Evolutionary conservation across 331 rosid species (phyloP).

Genomic region (Phaseolus coccineus): DNA sequence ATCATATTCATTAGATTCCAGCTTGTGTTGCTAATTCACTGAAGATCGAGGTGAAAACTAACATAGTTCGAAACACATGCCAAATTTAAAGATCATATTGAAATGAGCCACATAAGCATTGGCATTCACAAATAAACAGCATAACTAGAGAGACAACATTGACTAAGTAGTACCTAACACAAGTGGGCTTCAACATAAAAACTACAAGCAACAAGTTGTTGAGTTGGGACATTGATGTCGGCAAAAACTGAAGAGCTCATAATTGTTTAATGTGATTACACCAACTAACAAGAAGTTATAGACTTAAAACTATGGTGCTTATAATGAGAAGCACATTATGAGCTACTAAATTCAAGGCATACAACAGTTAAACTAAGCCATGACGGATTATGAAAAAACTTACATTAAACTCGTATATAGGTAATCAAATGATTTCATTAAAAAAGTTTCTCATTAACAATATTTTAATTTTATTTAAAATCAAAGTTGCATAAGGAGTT

Average conservation of each 20-base stretch:
- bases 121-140: no score
- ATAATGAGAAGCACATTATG: neutral
- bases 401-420: neutral
- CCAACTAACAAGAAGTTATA: neutral
- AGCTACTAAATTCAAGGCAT: neutral
- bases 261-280: neutral
- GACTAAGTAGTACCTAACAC: neutral
- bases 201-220: neutral
- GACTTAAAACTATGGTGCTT: neutral
- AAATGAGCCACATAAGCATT: no score
- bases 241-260: neutral
- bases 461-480: neutral
- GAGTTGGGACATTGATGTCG: neutral
- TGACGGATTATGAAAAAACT: neutral
- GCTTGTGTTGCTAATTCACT: neutral
- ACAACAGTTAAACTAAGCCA: neutral
- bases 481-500: neutral
- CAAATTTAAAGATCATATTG: no score
- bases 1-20: no score
- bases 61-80: no score
- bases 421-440: no score
- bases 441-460: neutral
- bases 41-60: no score
- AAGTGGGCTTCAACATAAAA: neutral
- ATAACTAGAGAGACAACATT: no score